Evolutionary conservation across 2,329 filamentous ascomycete genomes (phyloP).

Genomic region (Colletotrichum cereale): DNA sequence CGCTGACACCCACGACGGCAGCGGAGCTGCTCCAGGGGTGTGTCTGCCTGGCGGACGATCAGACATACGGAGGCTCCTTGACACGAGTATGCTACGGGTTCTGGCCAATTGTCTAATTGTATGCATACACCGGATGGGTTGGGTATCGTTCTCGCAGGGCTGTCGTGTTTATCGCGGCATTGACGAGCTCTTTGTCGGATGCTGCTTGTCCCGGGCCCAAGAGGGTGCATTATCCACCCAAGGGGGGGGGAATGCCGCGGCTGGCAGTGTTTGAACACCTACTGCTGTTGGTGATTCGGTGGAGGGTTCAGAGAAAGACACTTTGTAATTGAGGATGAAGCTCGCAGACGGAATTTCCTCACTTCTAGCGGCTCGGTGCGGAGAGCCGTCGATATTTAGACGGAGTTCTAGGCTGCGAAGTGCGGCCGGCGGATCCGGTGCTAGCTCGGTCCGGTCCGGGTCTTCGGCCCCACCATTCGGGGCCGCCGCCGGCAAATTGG

Average conservation of each 20-base stretch:
- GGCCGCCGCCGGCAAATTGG: neutral
- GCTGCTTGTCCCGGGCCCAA: neutral
- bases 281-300: too few relatives aligned
- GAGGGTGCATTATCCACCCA: too few relatives aligned
- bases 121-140: neutral
- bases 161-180: neutral
- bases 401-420: neutral
- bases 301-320: neutral
- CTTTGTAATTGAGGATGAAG: rapidly evolving
- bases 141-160: neutral
- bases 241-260: neutral
- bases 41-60: neutral
- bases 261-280: neutral
- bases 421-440: neutral
- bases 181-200: neutral
- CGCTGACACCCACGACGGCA: neutral
- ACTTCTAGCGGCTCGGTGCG: neutral
- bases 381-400: neutral
- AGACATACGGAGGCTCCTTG: neutral
- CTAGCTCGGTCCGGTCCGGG: neutral
- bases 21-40: neutral
- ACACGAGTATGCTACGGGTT: neutral
- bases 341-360: neutral
- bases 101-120: neutral
- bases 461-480: neutral